These are phyloP conservation scores for Podospora fimiseda DNA, from an alignment of 495 filamentous ascomycete genomes.

Conservation along the genomic window DNA sequence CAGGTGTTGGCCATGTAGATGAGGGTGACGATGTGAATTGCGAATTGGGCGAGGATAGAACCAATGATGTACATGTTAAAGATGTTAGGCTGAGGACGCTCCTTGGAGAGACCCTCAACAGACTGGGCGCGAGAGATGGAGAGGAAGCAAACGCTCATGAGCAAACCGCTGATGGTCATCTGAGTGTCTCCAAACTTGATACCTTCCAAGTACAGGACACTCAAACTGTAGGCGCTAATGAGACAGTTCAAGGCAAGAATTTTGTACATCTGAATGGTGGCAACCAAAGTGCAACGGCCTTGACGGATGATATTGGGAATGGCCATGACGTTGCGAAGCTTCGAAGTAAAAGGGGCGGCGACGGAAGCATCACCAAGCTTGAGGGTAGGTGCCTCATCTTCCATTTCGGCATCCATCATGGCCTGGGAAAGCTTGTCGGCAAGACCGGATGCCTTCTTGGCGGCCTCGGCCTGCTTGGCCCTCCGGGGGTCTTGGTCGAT, in stretches of 20 bases:
- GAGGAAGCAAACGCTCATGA: slow-evolving; percentile 99
- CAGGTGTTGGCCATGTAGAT: slow-evolving; percentile 93
- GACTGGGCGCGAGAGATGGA: slow-evolving; percentile 92
- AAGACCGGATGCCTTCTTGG: slow-evolving; percentile 64
- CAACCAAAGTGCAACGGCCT: slow-evolving; percentile 92
- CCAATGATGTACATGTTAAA: slow-evolving; percentile 99
- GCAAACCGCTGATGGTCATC: slow-evolving; percentile 97
- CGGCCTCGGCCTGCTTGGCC: slow-evolving; percentile 57
- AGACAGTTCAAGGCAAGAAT: slow-evolving; percentile 97
- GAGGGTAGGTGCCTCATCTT: slow-evolving; percentile 87
- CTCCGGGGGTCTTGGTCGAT: slow-evolving; percentile 50
- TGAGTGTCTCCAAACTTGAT: slow-evolving; percentile 99
- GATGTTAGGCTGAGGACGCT: slow-evolving; percentile 96
- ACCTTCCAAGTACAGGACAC: slow-evolving; percentile 92
- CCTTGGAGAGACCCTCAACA: slow-evolving; percentile 92
- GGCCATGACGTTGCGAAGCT: slow-evolving; percentile 92
- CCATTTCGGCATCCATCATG: slow-evolving; percentile 86
- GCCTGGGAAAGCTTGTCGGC: slow-evolving; percentile 80
- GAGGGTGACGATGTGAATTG: slow-evolving; percentile 87
- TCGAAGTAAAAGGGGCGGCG: slow-evolving; percentile 95
- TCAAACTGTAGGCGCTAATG: slow-evolving; percentile 96
- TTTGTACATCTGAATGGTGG: slow-evolving; percentile 99
- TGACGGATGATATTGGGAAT: slow-evolving; percentile 98
- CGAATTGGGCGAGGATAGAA: slow-evolving; percentile 95
- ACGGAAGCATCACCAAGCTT: slow-evolving; percentile 97